Evolutionary conservation across 441 rosid species (phyloP).

Genomic region (Bruguiera hainesii): DNA sequence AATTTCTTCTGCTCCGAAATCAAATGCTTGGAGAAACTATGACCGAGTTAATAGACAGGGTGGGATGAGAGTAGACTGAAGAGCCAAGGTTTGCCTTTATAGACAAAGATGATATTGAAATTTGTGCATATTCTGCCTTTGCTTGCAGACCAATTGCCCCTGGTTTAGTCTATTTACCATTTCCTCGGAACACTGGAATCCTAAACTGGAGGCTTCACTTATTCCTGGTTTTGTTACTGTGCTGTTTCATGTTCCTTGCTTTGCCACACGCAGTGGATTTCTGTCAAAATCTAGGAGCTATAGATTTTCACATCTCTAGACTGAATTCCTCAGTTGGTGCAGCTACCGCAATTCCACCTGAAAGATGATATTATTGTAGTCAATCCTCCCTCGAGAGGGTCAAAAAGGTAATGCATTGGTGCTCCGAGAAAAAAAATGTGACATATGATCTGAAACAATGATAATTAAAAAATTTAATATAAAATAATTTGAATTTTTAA

Average conservation of each 20-base stretch:
- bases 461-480: too few relatives aligned
- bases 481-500: too few relatives aligned
- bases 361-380: too few relatives aligned
- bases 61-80: neutral
- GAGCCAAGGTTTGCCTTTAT: conserved; percentile 22
- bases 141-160: conserved; percentile 28
- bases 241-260: neutral
- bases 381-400: too few relatives aligned
- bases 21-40: too few relatives aligned
- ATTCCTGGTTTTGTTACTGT: conserved; percentile 22
- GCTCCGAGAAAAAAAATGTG: too few relatives aligned
- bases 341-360: too few relatives aligned
- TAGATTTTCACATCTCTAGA: neutral
- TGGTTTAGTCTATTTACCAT: conserved; percentile 25
- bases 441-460: too few relatives aligned
- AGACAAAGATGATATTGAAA: conserved; percentile 16
- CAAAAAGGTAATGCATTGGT: too few relatives aligned
- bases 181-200: conserved; percentile 30
- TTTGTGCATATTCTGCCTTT: neutral
- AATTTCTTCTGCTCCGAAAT: neutral
- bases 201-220: conserved; percentile 36
- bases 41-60: neutral
- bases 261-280: neutral
- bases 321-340: neutral
- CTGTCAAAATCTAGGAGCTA: neutral